Evolutionary conservation across 345 rosid genomes (phyloP).

Genomic region (Bruguiera parviflora): DNA sequence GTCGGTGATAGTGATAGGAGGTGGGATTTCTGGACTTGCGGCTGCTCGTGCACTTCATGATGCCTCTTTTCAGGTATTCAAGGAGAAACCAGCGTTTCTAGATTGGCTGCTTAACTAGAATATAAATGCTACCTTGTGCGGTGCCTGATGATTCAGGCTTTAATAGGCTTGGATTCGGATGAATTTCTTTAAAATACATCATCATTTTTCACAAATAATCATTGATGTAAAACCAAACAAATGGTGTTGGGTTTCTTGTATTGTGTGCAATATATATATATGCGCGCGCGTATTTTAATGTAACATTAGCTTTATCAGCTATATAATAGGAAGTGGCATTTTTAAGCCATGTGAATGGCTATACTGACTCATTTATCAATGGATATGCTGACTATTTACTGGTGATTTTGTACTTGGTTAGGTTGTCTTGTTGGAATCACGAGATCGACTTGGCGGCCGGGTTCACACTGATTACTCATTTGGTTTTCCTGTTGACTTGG

Average conservation of each 20-base stretch:
- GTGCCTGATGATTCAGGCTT: too few species aligned
- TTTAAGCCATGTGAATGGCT: not conserved
- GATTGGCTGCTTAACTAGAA: too few species aligned
- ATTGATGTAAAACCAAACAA: too few species aligned
- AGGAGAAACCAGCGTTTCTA: too few species aligned
- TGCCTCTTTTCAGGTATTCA: conserved; percentile 75
- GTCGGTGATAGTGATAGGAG: conserved; percentile 83
- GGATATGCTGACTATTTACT: not conserved
- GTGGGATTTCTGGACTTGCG: conserved; percentile 83
- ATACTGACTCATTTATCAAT: too few species aligned
- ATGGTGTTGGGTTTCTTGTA: too few species aligned
- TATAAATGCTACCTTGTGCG: too few species aligned
- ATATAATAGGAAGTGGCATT: not conserved
- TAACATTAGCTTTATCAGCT: not conserved
- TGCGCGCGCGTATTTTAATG: not conserved
- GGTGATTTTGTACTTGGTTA: conserved; percentile 19
- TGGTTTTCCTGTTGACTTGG: conserved; percentile 92
- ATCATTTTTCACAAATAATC: too few species aligned
- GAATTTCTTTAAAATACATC: too few species aligned
- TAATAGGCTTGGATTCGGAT: too few species aligned
- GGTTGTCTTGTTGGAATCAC: conserved; percentile 82
- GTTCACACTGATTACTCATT: conserved; percentile 85
- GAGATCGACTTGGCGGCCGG: conserved; percentile 87
- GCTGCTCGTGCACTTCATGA: conserved; percentile 92
- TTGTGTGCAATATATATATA: not conserved